phyloP scores from a whole-genome alignment of 2,329 filamentous ascomycete species.

The Aspergillus quadricinctus region DNA sequence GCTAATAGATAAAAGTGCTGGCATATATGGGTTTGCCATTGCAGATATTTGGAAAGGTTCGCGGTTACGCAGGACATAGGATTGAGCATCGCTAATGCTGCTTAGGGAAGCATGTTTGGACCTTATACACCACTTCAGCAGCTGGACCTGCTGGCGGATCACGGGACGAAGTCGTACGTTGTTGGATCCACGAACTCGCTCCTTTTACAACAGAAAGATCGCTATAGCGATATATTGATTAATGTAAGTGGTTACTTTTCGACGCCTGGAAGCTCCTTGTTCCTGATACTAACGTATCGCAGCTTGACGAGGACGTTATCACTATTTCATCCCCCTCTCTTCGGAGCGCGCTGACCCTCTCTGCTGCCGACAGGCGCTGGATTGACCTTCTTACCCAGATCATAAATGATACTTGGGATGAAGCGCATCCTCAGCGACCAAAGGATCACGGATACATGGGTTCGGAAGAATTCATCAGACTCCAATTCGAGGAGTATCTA shows the following conservation, averaged over 20 bases:
- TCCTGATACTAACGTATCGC: background rate
- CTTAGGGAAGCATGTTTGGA: constrained; percentile 85
- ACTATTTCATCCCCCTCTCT: constrained; percentile 79
- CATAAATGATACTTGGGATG: constrained; percentile 95
- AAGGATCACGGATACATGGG: constrained; percentile 93
- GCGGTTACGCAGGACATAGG: constrained; percentile 41
- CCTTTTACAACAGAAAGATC: constrained; percentile 86
- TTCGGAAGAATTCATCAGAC: constrained; percentile 93
- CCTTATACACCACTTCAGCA: constrained; percentile 96
- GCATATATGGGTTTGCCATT: constrained; percentile 92
- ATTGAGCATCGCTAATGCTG: constrained; percentile 41
- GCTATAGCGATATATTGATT: constrained; percentile 93
- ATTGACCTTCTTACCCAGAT: constrained; percentile 93
- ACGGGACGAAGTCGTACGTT: constrained; percentile 93
- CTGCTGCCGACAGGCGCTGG: constrained; percentile 86
- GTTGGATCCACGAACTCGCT: constrained; percentile 96
- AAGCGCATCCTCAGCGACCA: constrained; percentile 79
- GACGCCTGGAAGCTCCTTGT: background rate
- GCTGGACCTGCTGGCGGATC: constrained; percentile 86
- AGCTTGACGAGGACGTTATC: constrained; percentile 80
- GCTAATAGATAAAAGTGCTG: constrained; percentile 54
- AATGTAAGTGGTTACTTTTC: constrained; percentile 50
- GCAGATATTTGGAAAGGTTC: constrained; percentile 87
- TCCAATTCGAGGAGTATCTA: constrained; percentile 96
- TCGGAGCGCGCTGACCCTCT: constrained; percentile 69